Base-by-base conservation (phyloP, 2,329 filamentous ascomycete genomes). In the Colletotrichum costaricense region DNA sequence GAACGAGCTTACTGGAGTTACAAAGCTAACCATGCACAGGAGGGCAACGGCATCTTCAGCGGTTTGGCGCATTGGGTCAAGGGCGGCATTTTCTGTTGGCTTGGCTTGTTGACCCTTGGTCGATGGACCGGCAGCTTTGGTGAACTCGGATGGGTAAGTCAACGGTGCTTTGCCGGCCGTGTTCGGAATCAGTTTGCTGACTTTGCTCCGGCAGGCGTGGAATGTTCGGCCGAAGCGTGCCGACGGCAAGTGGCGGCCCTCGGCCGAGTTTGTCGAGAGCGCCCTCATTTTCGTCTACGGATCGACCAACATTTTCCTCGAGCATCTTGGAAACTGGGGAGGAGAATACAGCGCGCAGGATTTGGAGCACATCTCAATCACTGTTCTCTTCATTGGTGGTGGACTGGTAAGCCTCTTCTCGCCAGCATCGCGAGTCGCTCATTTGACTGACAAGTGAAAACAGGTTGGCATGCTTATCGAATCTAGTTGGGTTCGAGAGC, bases 1-100 rank as follows among this genome's bases (percentile, higher is more conserved):
- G 14, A 28, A 11, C 5, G 5, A 8, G 26, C 8, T 22, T 49
- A 11, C 42, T 35, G 19, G 14, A 16, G 4, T 38, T 56, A 46
- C 55, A 35, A 30, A 26, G 38, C 42, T 46, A 59, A 38, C 42
- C 19, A 35, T 26, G 11, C 46, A 24, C 76, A 95, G 93, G 92
- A 93, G 81, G 93, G 89, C 5, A 81, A 82, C 26, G 86, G 87
- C 3, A 86, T 98, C 70, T 97, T 96, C 86, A 95, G 92, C 77
- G 95, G 96, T 2, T 87, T 98, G 55, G 96, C 96, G 8, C 96
- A 98, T 80, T 98, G 94, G 85, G 92, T 98, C 81, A 98, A 98
- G 81, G 96, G 96, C 58, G 94, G 94, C 4, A 93, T 98, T 67
- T 98, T 98, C 86, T 95, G 98, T 84, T 97, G 94, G 92, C 94